A percentile compares a stretch with the other conserved stretches of the same genome.
Conservation (phyloP, 2,329 filamentous ascomycete species). For the Colletotrichum limetticola region DNA sequence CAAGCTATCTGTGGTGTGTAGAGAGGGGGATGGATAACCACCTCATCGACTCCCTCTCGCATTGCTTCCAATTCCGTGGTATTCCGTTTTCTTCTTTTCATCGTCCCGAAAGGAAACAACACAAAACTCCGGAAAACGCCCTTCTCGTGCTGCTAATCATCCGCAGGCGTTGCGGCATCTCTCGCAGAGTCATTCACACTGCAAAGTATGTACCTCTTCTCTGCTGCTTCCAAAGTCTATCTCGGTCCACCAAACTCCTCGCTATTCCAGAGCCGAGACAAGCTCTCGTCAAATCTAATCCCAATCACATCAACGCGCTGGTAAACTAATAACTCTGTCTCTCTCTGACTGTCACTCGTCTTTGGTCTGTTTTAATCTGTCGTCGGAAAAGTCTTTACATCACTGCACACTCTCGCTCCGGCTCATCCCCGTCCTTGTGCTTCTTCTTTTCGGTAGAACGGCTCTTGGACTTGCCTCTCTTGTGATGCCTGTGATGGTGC, state of each 20-base stretch:
- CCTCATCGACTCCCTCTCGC: not conserved
- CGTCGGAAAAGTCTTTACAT: constrained; percentile 50
- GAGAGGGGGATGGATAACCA: not conserved
- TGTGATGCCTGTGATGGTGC: constrained; percentile 47
- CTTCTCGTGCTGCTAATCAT: not conserved
- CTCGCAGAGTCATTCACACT: not conserved
- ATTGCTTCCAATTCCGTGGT: constrained; percentile 17
- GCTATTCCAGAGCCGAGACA: constrained; percentile 16
- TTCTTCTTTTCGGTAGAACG: constrained; percentile 47
- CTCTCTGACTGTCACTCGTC: not conserved
- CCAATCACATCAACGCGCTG: not conserved
- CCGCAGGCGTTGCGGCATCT: not conserved
- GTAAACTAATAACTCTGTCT: not conserved
- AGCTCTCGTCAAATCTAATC: constrained; percentile 8
- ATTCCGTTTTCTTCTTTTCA: constrained; percentile 11
- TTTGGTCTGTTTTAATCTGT: not conserved
- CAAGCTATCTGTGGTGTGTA: not conserved
- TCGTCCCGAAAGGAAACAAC: not conserved
- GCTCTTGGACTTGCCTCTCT: constrained; percentile 50
- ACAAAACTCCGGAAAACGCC: constrained; percentile 16
- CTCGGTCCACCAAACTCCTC: constrained; percentile 26
- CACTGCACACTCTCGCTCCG: constrained; percentile 59
- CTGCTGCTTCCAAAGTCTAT: not conserved
- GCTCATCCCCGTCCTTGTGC: constrained; percentile 45
- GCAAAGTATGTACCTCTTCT: not conserved